These are phyloP conservation scores for Borovskyia barvae DNA, from an alignment of 208 protist genomes.

Conservation along the genomic window DNA sequence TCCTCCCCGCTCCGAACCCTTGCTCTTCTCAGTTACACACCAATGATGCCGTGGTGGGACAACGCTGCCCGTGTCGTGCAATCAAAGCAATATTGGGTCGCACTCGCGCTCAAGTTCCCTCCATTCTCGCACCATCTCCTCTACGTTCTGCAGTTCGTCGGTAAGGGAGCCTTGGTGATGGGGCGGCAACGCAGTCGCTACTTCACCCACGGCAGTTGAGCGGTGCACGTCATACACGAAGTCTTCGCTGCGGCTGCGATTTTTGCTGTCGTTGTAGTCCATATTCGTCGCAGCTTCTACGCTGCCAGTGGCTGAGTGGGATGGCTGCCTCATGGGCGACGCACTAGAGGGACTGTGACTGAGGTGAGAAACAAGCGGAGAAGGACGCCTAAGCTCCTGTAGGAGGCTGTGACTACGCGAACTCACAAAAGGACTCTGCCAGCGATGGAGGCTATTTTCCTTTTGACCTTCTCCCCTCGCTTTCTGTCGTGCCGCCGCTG, in stretches of 20 bases:
- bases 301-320: neutral
- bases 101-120: constrained; percentile 41
- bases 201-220: neutral
- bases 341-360: neutral
- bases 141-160: constrained; percentile 33
- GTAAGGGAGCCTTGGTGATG: constrained; percentile 8
- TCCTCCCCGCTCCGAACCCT: too few species aligned
- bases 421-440: neutral
- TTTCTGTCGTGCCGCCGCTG: neutral
- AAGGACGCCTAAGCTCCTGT: constrained; percentile 1
- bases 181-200: neutral
- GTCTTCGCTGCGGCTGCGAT: neutral
- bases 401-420: constrained; percentile 11
- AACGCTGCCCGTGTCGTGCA: too few species aligned
- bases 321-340: too few species aligned
- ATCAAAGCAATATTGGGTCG: constrained; percentile 23
- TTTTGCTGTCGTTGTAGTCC: neutral
- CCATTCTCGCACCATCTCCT: constrained; percentile 50
- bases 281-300: too few species aligned
- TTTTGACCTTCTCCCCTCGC: neutral
- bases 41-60: too few species aligned
- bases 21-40: too few species aligned
- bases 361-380: neutral
- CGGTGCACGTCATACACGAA: neutral
- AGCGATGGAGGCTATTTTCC: neutral